Base-by-base conservation (phyloP, 371 early-diverging fungal genomes). In the Phascolomyces articulosus region DNA sequence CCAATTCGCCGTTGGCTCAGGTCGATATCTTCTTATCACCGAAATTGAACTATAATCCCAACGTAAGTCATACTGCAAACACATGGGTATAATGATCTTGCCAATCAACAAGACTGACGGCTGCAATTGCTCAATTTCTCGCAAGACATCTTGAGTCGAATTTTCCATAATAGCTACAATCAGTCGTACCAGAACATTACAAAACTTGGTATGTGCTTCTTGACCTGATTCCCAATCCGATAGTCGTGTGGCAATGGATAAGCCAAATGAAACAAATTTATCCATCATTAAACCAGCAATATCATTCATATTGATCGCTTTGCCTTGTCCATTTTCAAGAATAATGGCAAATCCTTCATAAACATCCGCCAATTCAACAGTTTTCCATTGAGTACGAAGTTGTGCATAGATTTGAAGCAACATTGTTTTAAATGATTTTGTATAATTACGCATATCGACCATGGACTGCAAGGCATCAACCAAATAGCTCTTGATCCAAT, bases 401-500 rank as follows among this genome's bases (percentile, higher is more conserved):
- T 77, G 75, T 0, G 67, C 20, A 24, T 79, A 73, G 10, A 88
- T 75, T 20, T 82, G 75, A 9, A 70, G 62, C 3, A 85, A 58
- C 20, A 87, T 53, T 21, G 82, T 76, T 21, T 80, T 69, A 8
- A 78, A 75, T 0, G 85, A 63, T 24, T 73, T 82, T 20, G 75
- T 72, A 26, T 78, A 75, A 51, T 82, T 83, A 4, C 73, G 66
- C 23, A 66, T 60, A 58, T 66, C 78, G 20, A 67, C 75, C 68
- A 77, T 79, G 0, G 78, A 70, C 26, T 68, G 63, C 20, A 80
- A 27, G 18, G 74, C 65, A 40, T 75, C 71, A 16, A 75, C 64
- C 29, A 87, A 60, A 59, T 87, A 89, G 23, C 83, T 79, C 59
- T 77, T 80, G 53, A 87, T 67, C 86, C 86, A 87, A n/a, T 81